Evolutionary conservation across 768 basidiomycete species (phyloP).

Genomic region (Hortiboletus campestris): DNA sequence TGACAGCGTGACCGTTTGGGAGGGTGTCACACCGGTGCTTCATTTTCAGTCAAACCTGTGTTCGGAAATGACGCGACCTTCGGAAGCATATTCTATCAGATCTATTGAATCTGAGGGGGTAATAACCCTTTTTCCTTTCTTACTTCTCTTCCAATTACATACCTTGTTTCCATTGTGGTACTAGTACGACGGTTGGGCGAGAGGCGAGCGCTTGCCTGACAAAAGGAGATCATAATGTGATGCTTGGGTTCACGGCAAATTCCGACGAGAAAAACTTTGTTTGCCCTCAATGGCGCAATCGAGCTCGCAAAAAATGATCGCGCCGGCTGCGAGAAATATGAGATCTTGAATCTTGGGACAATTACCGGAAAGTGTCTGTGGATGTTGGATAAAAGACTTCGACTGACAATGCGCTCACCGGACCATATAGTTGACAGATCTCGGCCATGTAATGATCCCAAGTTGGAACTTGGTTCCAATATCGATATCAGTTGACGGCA

Average conservation of each 20-base stretch:
- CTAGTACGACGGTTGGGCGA: neutral
- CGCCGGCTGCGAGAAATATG: constrained; percentile 1
- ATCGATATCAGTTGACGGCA: constrained; percentile 8
- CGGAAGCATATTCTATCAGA: constrained; percentile 14
- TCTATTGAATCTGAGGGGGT: constrained; percentile 9
- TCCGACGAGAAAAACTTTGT: constrained; percentile 5
- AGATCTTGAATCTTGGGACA: neutral
- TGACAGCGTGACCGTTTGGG: constrained; percentile 27
- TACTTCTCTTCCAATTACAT: constrained; percentile 10
- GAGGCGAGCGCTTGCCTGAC: neutral
- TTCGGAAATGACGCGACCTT: constrained; percentile 15
- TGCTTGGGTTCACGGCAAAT: neutral
- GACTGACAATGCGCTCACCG: neutral
- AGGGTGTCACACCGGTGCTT: constrained; percentile 28
- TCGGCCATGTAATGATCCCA: constrained; percentile 8
- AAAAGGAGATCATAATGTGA: neutral
- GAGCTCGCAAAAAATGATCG: neutral
- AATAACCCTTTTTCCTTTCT: constrained; percentile 4
- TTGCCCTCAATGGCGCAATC: neutral
- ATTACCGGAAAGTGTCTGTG: neutral
- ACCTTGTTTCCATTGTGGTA: neutral
- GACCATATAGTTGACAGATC: constrained; percentile 11
- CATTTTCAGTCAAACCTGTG: constrained; percentile 31
- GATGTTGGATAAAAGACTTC: neutral
- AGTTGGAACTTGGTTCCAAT: neutral